Evolutionary conservation across 257 asterid species (phyloP), one percentile per base, ranked within the genome.

Genomic region (Solanum arcanum): DNA sequence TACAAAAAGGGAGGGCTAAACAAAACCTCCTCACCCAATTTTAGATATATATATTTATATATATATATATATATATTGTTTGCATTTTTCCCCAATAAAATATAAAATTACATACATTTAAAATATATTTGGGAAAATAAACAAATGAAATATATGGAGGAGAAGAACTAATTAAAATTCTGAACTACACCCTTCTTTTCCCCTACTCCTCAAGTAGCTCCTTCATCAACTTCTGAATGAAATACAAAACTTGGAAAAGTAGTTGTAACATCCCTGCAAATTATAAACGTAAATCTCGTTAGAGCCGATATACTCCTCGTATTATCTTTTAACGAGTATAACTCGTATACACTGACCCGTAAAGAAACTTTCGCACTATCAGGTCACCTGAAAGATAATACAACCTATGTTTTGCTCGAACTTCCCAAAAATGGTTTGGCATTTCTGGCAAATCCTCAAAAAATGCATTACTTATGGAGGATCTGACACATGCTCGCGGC

Each of bases 201-300:
- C 25, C 25, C 85, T 47, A 80, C 42, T 47, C 12, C 29, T 80
- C 85, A 80, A 29, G 85, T 80, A 9, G 85, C 85, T 29, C 56
- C 85, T 80, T 80, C 85, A 80, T 80, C 85, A 80, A 80, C 85
- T 80, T 80, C 85, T 47, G 85, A 80, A 47, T 80, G 18, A 80
- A 80, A 80, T 29, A 80, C 85, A 80, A 80, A 80, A 47, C 85
- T 80, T 47, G 85, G 85, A 80, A 80, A 80, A 80, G 85, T 80
- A 47, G 85, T 80, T 16, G 85, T 80, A 9, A 80, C 68, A 80
- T 80, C 85, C 85, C 85, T 80, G 85, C 68, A 80, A 41, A 39
- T 23, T 27, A 6, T 52, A 80, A 5, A 27, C 12, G 12, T 29
- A 47, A 80, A 47, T 47, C 27, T 80, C 29, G 9, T 80, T 18